Conservation (phyloP, 371 early-diverging fungal genomes). For the Syncephalastrum monosporum region DNA sequence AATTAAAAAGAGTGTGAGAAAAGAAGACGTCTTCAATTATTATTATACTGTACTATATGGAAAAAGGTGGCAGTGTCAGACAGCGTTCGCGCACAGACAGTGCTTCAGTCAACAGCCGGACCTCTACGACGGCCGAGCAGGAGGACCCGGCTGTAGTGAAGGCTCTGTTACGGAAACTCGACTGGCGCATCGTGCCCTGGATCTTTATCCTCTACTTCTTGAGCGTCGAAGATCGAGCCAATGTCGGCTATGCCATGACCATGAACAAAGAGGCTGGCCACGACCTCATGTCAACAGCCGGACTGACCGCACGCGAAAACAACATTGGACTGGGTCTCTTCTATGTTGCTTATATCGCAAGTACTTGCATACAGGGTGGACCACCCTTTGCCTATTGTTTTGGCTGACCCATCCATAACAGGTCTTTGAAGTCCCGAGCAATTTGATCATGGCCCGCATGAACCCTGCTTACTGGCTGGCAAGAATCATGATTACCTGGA, state of each 20-base stretch:
- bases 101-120: not conserved
- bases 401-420: constrained; percentile 4
- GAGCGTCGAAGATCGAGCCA: constrained; percentile 47
- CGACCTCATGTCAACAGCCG: constrained; percentile 38
- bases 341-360: constrained; percentile 52
- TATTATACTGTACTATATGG: too few relatives aligned
- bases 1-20: too few relatives aligned
- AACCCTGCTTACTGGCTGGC: constrained; percentile 51
- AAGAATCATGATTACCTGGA: constrained; percentile 54
- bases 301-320: constrained; percentile 33
- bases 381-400: not conserved
- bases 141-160: constrained; percentile 9
- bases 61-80: not conserved
- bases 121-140: too few relatives aligned
- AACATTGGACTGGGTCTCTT: constrained; percentile 49
- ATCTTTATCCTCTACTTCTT: constrained; percentile 49
- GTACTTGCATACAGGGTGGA: constrained; percentile 1
- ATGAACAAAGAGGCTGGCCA: constrained; percentile 46
- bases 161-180: constrained; percentile 42
- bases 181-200: constrained; percentile 53
- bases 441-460: constrained; percentile 48
- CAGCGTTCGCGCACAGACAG: not conserved
- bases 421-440: constrained; percentile 50
- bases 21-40: too few relatives aligned
- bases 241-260: constrained; percentile 53